Conservation (phyloP, 2,329 filamentous ascomycete species). For the Dothideomycetes sp. region DNA sequence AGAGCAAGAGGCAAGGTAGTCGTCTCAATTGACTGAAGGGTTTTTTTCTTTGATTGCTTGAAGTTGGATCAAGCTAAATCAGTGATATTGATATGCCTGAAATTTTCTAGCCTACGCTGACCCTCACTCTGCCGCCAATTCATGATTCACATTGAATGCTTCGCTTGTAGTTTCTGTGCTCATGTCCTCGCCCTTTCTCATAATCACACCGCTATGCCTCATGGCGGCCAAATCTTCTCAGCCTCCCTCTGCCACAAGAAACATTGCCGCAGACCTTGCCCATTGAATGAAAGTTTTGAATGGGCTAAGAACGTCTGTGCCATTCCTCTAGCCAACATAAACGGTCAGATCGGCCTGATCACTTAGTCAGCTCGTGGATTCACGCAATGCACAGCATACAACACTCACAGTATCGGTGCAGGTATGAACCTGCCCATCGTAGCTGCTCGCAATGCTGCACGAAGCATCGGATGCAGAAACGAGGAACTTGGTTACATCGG, state of each 20-base stretch:
- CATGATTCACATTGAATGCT: neutral
- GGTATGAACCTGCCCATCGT: constrained; percentile 8
- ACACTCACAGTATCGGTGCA: constrained; percentile 5
- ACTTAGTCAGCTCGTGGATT: too few species aligned
- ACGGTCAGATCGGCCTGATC: neutral
- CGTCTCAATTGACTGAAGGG: constrained; percentile 11
- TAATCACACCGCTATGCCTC: too few species aligned
- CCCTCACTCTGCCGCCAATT: neutral
- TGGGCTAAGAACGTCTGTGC: neutral
- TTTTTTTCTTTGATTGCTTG: neutral
- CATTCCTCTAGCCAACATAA: neutral
- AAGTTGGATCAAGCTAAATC: too few species aligned
- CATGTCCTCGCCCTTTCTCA: neutral
- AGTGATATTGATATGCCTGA: too few species aligned
- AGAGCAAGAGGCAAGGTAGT: constrained; percentile 23
- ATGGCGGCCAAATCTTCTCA: neutral
- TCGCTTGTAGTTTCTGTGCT: neutral
- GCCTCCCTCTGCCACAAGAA: neutral
- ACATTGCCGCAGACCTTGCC: neutral
- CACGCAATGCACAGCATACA: constrained; percentile 7
- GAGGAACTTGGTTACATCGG: constrained; percentile 12
- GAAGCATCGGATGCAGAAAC: constrained; percentile 8
- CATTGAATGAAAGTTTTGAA: neutral
- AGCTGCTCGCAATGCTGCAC: constrained; percentile 4
- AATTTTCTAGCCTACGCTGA: neutral